A percentile compares a stretch with the other conserved stretches of the same genome.
These are phyloP conservation scores for Euphorbia schlechtendalii DNA, from an alignment of 441 rosid genomes.

Conservation along the genomic window DNA sequence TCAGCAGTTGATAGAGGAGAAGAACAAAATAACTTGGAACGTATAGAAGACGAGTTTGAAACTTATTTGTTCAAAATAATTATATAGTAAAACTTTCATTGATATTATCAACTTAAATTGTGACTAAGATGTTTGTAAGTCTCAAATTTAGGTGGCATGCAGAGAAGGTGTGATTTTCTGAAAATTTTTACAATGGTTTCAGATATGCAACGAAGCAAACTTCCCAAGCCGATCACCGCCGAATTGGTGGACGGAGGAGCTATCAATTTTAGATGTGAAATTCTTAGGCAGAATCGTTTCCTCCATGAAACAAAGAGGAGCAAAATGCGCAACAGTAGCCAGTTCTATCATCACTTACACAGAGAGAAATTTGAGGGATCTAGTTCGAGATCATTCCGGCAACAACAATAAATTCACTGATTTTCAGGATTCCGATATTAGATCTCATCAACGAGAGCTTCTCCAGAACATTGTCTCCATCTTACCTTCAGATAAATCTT, in stretches of 20 bases:
- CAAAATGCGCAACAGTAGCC: constrained; percentile 48
- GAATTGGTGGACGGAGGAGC: constrained; percentile 94
- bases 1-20: too few relatives aligned
- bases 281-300: constrained; percentile 45
- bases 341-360: constrained; percentile 56
- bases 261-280: constrained; percentile 52
- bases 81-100: too few relatives aligned
- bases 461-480: constrained; percentile 59
- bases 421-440: constrained; percentile 25
- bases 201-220: constrained; percentile 72
- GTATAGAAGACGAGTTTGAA: too few relatives aligned
- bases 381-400: constrained; percentile 76
- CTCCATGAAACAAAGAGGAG: constrained; percentile 60
- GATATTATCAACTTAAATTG: too few relatives aligned
- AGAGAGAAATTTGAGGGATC: constrained; percentile 68
- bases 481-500: constrained; percentile 62
- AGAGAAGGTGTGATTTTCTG: too few relatives aligned
- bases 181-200: background rate
- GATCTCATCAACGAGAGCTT: constrained; percentile 46
- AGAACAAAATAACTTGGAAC: too few relatives aligned
- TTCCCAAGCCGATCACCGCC: constrained; percentile 77
- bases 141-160: too few relatives aligned
- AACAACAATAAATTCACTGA: constrained; percentile 34
- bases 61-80: too few relatives aligned
- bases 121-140: too few relatives aligned